phyloP scores from a whole-genome alignment of 352 stramenopile genomes.

The Blastocystis sp. region DNA sequence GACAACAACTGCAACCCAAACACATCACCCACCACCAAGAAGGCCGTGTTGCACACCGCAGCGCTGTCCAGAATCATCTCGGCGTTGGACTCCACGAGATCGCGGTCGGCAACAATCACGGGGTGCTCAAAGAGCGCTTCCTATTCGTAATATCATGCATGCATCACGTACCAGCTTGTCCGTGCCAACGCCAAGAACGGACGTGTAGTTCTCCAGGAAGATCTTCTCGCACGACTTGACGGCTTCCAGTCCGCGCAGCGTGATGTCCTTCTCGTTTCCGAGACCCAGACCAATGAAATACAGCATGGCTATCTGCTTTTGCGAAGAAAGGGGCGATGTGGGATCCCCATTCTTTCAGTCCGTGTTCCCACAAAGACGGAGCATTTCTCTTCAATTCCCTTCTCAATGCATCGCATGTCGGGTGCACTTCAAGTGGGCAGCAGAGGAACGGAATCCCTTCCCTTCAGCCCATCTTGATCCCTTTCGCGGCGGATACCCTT shows the following conservation, averaged over 20 bases:
- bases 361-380: background rate
- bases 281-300: conserved; percentile 95
- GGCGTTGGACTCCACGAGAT: conserved; percentile 90
- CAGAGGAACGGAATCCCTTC: background rate
- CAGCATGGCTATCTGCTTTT: conserved; percentile 79
- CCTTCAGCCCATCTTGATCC: background rate
- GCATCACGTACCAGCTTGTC: conserved; percentile 77
- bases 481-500: background rate
- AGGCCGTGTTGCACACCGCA: conserved; percentile 83
- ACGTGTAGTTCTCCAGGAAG: conserved; percentile 97
- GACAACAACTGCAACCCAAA: conserved; percentile 78
- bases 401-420: too few relatives aligned
- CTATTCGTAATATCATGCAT: conserved; percentile 71
- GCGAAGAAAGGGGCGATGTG: background rate
- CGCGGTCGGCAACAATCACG: conserved; percentile 83
- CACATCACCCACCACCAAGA: conserved; percentile 95
- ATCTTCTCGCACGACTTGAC: conserved; percentile 89
- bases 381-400: too few relatives aligned
- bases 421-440: background rate
- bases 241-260: conserved; percentile 88
- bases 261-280: conserved; percentile 96
- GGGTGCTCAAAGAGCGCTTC: conserved; percentile 89
- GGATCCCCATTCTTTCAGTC: background rate
- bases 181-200: conserved; percentile 82
- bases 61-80: conserved; percentile 86